Percentiles rank a stretch among this genome's conserved stretches.
Conservation (phyloP, 805 yeast species). For the Kodamaea nitidulidarum region DNA sequence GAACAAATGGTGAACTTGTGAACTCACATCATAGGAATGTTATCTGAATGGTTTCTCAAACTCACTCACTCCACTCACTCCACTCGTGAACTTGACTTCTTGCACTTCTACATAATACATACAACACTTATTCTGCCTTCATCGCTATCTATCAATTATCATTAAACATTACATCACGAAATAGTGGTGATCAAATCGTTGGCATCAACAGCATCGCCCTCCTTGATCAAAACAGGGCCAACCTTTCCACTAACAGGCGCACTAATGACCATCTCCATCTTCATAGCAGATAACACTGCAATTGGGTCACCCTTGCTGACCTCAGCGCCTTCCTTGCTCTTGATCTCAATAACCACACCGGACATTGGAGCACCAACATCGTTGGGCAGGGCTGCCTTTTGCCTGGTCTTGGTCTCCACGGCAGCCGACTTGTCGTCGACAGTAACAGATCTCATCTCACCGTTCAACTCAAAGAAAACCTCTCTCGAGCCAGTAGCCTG, state of each 20-base stretch:
- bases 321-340: slow-evolving; percentile 80
- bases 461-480: slow-evolving; percentile 95
- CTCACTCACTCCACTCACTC: no score
- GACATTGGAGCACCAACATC: slow-evolving; percentile 99
- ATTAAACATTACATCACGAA: slow-evolving; percentile 5
- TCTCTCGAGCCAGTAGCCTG: slow-evolving; percentile 87
- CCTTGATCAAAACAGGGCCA: slow-evolving; percentile 70
- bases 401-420: slow-evolving; percentile 78
- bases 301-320: slow-evolving; percentile 96
- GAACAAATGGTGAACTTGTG: no score
- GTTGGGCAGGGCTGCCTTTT: slow-evolving; percentile 89
- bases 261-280: slow-evolving; percentile 98
- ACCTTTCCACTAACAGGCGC: slow-evolving; percentile 87
- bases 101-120: no score
- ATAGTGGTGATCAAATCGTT: slow-evolving; percentile 64
- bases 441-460: slow-evolving; percentile 95
- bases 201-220: slow-evolving; percentile 95
- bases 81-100: no score
- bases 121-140: no score
- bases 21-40: no score
- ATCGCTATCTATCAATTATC: background rate
- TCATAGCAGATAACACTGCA: slow-evolving; percentile 95
- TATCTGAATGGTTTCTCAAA: no score
- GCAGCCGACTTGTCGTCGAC: slow-evolving; percentile 85
- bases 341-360: slow-evolving; percentile 93